phyloP scores from a whole-genome alignment of 345 rosid genomes.

The Citrus mangshanensis region DNA sequence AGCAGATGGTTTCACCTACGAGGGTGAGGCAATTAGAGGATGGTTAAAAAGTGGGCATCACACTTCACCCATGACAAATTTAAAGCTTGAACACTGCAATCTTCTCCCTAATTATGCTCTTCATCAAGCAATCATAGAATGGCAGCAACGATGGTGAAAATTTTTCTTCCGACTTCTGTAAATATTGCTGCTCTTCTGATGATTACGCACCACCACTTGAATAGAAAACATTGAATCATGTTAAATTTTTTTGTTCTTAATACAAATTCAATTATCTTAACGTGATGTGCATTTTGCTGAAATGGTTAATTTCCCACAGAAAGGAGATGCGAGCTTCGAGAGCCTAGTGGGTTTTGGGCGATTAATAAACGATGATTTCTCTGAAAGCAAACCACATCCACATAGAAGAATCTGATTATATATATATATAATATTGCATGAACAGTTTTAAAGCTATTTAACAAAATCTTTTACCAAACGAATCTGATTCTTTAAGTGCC shows the following conservation, averaged over 20 bases:
- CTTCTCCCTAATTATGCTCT: conserved; percentile 84
- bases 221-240: background rate
- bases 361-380: background rate
- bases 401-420: too few relatives aligned
- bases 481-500: too few relatives aligned
- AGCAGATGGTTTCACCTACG: conserved; percentile 89
- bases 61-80: conserved; percentile 94
- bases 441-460: too few relatives aligned
- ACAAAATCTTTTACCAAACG: too few relatives aligned
- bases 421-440: too few relatives aligned
- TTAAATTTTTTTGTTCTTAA: background rate
- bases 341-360: background rate
- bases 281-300: background rate
- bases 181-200: background rate
- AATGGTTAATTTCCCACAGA: background rate
- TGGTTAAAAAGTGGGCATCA: conserved; percentile 80
- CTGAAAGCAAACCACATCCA: too few relatives aligned
- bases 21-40: conserved; percentile 80
- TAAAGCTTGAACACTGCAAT: conserved; percentile 59
- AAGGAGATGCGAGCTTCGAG: background rate
- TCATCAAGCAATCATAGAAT: conserved; percentile 75
- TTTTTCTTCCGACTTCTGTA: background rate
- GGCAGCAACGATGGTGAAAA: conserved; percentile 58
- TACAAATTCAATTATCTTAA: background rate
- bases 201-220: background rate